Conservation (phyloP, 371 early-diverging fungal genomes). For the Funneliformis caledonium region DNA sequence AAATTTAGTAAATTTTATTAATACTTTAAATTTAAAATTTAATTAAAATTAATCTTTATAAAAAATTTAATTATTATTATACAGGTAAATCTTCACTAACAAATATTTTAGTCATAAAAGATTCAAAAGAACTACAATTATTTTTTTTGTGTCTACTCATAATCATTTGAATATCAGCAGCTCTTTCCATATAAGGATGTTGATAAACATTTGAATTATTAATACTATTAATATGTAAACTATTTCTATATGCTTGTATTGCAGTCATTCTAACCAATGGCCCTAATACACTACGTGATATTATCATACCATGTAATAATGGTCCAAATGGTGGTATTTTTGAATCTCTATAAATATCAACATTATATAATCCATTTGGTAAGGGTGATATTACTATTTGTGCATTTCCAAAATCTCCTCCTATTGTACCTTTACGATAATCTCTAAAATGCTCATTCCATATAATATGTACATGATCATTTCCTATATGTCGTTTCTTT, state of each 20-base stretch:
- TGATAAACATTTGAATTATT: conserved; percentile 52
- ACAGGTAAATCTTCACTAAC: conserved; percentile 39
- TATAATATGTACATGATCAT: conserved; percentile 96
- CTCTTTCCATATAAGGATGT: conserved; percentile 59
- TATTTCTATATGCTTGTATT: conserved; percentile 68
- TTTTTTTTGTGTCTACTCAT: conserved; percentile 63
- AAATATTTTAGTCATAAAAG: conserved; percentile 60
- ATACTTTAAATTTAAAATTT: too few species aligned
- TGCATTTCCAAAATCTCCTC: conserved; percentile 97
- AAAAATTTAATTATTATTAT: too few species aligned
- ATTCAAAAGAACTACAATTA: conserved; percentile 59
- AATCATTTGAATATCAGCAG: conserved; percentile 63
- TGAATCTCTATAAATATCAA: conserved; percentile 77
- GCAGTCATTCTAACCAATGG: conserved; percentile 86
- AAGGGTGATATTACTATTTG: conserved; percentile 90
- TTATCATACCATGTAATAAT: conserved; percentile 79
- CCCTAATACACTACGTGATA: conserved; percentile 76
- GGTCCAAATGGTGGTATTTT: conserved; percentile 85
- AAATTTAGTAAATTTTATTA: too few species aligned
- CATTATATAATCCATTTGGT: conserved; percentile 66
- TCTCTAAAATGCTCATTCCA: conserved; percentile 93
- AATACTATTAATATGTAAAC: conserved; percentile 52
- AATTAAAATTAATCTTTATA: too few species aligned
- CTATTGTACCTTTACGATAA: conserved; percentile 87
- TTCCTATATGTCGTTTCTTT: conserved; percentile 97